phyloP scores from a whole-genome alignment of 805 yeast genomes.

The Cephaloascus albidus region DNA sequence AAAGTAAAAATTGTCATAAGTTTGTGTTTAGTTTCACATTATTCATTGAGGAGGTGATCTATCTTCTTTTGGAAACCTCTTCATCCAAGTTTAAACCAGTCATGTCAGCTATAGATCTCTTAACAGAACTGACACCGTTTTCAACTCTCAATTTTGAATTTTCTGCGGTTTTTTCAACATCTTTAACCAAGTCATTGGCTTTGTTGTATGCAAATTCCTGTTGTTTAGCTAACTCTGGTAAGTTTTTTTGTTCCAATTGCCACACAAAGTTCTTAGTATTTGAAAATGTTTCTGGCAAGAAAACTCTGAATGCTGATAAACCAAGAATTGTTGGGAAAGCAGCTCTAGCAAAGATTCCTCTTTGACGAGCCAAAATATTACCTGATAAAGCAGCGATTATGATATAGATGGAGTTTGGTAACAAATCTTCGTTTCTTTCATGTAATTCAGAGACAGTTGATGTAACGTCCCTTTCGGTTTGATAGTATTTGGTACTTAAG shows the following conservation, averaged over 20 bases:
- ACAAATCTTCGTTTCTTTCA: constrained; percentile 53
- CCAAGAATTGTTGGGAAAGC: constrained; percentile 55
- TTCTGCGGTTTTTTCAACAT: constrained; percentile 32
- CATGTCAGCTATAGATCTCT: constrained; percentile 35
- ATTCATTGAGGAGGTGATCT: too few relatives aligned
- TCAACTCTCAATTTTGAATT: constrained; percentile 26
- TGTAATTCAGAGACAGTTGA: constrained; percentile 56
- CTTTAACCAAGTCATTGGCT: constrained; percentile 33
- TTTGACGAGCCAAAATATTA: constrained; percentile 60
- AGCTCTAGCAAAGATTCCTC: constrained; percentile 45
- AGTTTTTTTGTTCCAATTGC: constrained; percentile 46
- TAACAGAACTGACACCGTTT: constrained; percentile 24
- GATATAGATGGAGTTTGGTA: constrained; percentile 65
- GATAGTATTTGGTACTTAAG: constrained; percentile 40
- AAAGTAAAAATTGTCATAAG: too few relatives aligned
- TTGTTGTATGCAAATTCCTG: constrained; percentile 42
- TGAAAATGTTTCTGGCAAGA: constrained; percentile 63
- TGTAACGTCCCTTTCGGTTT: constrained; percentile 55
- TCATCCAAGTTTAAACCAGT: constrained; percentile 68
- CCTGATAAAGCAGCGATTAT: constrained; percentile 66
- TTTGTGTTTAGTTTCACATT: too few relatives aligned
- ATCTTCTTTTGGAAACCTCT: constrained; percentile 41
- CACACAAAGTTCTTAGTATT: constrained; percentile 52
- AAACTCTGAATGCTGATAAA: constrained; percentile 51
- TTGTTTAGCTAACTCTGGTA: constrained; percentile 56